Base-by-base conservation (phyloP, 257 asterid genomes). In the Solanum piurae region DNA sequence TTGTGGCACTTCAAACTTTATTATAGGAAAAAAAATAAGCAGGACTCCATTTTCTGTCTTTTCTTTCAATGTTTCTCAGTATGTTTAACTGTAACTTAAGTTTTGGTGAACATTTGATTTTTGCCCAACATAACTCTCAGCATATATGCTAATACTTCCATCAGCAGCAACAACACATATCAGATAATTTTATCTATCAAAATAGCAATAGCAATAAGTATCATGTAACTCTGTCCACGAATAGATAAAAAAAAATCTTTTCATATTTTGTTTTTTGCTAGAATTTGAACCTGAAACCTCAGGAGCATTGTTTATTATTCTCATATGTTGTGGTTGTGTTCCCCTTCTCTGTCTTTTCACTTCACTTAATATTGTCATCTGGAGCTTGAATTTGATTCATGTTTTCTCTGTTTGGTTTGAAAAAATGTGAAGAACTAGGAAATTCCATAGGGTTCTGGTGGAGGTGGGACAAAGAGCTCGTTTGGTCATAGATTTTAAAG, bases 181-280 rank as follows among this genome's bases (percentile, higher is more conserved):
- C 25, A 58, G 0, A 0, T 20, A 58, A 20, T 58, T 55, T 20
- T 58, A 0, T 58, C 0, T 0, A 7, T 58, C 0, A 55, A 55
- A 0, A 49, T 0, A 49, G 8, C 3, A 58, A 3, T 7, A 42
- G 3, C 5, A 42, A 42, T 4, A 42, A 42, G 49, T 11, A 40
- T 40, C 44, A 40, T 1, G 3, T 42, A 42, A 42, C 14, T 11
- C 5, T 42, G 44, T 9, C 5, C 29, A 29, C 0, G 12, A 58
- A 58, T 2, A 0, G 0, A 58, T 58, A 1, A 7, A 58, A 58
- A 58, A 55, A 29, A 29, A 29, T 29, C 29, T 29, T 1, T 29
- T 29, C 29, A 29, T 29, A 58, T 58, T 21, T 58, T 21, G 5
- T 58, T 58, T 58, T 58, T 0, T 21, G 27, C 27, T 58, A 0